These are phyloP conservation scores for Lizanozyma gosingica DNA, from an alignment of 1,139 yeast species.

Conservation along the genomic window DNA sequence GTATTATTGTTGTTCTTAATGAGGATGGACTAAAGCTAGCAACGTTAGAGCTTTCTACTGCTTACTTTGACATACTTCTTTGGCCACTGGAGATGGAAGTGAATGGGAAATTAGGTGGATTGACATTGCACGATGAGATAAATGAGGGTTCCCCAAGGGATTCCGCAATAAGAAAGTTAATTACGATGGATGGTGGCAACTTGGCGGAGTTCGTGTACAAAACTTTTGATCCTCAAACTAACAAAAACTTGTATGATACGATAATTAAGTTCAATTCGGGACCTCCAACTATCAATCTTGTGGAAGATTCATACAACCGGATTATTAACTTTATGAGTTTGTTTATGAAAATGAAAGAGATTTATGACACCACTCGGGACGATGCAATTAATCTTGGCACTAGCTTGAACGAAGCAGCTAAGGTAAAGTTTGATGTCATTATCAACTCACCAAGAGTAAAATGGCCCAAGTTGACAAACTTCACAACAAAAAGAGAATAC, in stretches of 20 bases:
- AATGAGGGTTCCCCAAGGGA: slow-evolving; percentile 54
- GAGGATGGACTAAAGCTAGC: slow-evolving; percentile 83
- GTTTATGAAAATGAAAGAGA: slow-evolving; percentile 76
- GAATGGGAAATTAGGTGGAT: slow-evolving; percentile 67
- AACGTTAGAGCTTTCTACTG: slow-evolving; percentile 67
- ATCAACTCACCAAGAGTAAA: slow-evolving; percentile 77
- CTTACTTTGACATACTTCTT: slow-evolving; percentile 54
- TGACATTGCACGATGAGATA: slow-evolving; percentile 70
- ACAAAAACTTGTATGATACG: slow-evolving; percentile 46
- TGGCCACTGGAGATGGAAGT: slow-evolving; percentile 76
- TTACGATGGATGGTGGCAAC: slow-evolving; percentile 76
- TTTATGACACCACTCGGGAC: slow-evolving; percentile 81
- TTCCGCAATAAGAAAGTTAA: slow-evolving; percentile 54
- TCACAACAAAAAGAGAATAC: slow-evolving; percentile 26
- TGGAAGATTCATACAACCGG: slow-evolving; percentile 70
- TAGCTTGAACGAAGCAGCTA: slow-evolving; percentile 34
- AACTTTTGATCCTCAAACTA: slow-evolving; percentile 57
- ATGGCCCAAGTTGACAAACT: slow-evolving; percentile 54
- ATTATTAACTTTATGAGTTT: slow-evolving; percentile 61
- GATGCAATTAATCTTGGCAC: slow-evolving; percentile 45
- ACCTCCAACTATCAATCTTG: slow-evolving; percentile 63
- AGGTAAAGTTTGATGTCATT: slow-evolving; percentile 52
- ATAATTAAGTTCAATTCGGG: slow-evolving; percentile 63
- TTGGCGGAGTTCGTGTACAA: slow-evolving; percentile 79
- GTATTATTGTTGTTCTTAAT: slow-evolving; percentile 67